Base-by-base conservation (phyloP, 345 rosid species). In the Citrus inodora region DNA sequence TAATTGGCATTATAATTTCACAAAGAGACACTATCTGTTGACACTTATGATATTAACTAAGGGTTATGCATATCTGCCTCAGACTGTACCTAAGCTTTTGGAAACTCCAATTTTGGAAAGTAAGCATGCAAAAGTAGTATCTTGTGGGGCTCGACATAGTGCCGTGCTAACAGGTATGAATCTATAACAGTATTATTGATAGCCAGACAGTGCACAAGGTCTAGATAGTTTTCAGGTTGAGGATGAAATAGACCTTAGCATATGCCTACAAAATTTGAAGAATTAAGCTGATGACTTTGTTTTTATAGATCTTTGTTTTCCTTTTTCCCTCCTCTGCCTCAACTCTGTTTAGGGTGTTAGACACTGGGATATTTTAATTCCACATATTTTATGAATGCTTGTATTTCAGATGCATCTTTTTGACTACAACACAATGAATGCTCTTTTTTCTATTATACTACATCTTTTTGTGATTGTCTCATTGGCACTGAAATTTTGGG, bases 61-160 rank as follows among this genome's bases (percentile, higher is more conserved):
- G 67, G 59, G 9, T 37, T 56, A 61, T 74, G 51, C 11, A 19
- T 77, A 8, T 84, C 40, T 67, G 59, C 25, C 48, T 10, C 89
- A 95, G 97, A 87, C 83, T 10, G 25, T 69, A 72, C 98, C 98
- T 3, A 88, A 82, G 83, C 83, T 83, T 64, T 76, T 95, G 87
- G 95, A 93, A 79, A 88, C 89, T 53, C 85, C 90, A 24, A 80
- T 83, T 74, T 76, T 93, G 85, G 90, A 89, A 80, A 82, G 65
- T 24, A 89, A 84, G 79, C 89, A 76, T 32, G 96, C 84, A 16
- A 88, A 80, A 74, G 40, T 74, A 24, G 88, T 93, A 48, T 90
- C 95, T 5, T 92, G 94, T 37, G 98, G 98, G 19, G 98, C 98
- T 16, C 89, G 94, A 28, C 98, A 95, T 73, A 89, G 87, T 80